These are phyloP conservation scores for Silene latifolia DNA, from an alignment of 148 eudicot species.

Conservation along the genomic window DNA sequence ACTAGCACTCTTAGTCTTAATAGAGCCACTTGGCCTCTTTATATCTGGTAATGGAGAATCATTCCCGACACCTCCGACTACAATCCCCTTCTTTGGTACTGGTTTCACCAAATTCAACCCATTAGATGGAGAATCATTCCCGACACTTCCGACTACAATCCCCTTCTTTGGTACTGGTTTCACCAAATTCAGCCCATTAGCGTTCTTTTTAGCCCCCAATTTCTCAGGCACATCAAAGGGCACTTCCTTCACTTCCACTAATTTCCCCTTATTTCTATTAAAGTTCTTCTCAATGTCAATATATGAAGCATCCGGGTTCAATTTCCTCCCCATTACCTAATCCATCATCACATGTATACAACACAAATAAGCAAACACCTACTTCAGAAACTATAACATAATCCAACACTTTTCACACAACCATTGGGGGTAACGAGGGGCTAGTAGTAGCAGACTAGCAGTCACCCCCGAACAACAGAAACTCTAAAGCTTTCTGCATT, in stretches of 20 bases:
- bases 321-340: constrained; percentile 79
- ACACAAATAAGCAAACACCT: neutral
- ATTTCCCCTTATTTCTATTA: constrained; percentile 65
- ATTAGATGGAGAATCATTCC: constrained; percentile 27
- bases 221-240: constrained; percentile 61
- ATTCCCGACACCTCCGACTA: constrained; percentile 47
- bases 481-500: no score
- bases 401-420: neutral
- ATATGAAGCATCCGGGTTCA: constrained; percentile 64
- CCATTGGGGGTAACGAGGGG: neutral
- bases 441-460: no score
- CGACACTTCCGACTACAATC: constrained; percentile 51
- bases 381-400: neutral
- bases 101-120: constrained; percentile 77
- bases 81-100: constrained; percentile 63
- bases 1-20: constrained; percentile 20
- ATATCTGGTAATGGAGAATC: constrained; percentile 31
- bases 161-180: constrained; percentile 77
- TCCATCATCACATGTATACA: constrained; percentile 22
- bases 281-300: constrained; percentile 76
- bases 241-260: constrained; percentile 61
- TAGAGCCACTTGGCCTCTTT: constrained; percentile 37
- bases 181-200: constrained; percentile 48
- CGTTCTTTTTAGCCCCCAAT: constrained; percentile 31
- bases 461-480: no score